These are phyloP conservation scores for Lentinula sp. DNA, from an alignment of 768 basidiomycete species.

Conservation along the genomic window DNA sequence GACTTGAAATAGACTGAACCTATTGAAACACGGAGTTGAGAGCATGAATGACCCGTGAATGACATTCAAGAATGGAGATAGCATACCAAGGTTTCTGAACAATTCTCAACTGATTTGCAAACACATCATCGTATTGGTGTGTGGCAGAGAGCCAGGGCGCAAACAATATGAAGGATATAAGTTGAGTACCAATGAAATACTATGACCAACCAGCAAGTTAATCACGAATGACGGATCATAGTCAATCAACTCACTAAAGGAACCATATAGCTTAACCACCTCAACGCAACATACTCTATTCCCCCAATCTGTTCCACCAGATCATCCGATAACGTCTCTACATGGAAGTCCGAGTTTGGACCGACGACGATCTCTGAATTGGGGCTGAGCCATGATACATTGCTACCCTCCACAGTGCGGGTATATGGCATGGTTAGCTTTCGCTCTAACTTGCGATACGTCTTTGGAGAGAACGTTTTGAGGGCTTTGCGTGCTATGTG, in stretches of 20 bases:
- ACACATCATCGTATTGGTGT: conserved; percentile 42
- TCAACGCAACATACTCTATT: conserved; percentile 66
- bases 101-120: conserved; percentile 38
- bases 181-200: conserved; percentile 61
- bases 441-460: conserved; percentile 37
- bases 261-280: conserved; percentile 42
- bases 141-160: conserved; percentile 52
- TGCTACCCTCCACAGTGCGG: conserved; percentile 30
- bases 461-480: conserved; percentile 33
- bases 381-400: conserved; percentile 27
- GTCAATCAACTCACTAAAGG: conserved; percentile 28
- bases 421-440: conserved; percentile 48
- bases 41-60: background rate
- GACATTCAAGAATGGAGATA: background rate
- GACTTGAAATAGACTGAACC: conserved; percentile 40
- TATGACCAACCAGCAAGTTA: conserved; percentile 27
- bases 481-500: conserved; percentile 31
- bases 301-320: conserved; percentile 72
- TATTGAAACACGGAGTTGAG: conserved; percentile 8
- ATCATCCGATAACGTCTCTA: conserved; percentile 52
- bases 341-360: conserved; percentile 53
- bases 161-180: conserved; percentile 51
- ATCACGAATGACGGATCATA: background rate
- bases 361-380: conserved; percentile 42
- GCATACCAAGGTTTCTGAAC: conserved; percentile 57